Percentiles rank a stretch among this genome's conserved stretches.
Evolutionary conservation across 2,329 filamentous ascomycete species (phyloP).

Genomic region (Venturiaceae sp.): DNA sequence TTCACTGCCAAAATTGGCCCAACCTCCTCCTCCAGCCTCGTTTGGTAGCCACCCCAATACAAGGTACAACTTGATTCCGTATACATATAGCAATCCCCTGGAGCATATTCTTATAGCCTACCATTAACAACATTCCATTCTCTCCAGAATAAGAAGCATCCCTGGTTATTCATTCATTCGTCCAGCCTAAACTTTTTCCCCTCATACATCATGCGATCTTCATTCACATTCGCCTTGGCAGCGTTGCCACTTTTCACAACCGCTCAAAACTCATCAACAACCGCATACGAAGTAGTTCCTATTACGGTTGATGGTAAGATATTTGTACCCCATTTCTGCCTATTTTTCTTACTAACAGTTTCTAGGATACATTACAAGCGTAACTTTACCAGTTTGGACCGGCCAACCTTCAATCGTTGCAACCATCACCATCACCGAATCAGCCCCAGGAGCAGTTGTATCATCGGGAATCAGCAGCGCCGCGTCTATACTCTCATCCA

Average conservation of each 20-base stretch:
- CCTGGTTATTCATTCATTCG: neutral
- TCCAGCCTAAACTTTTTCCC: neutral
- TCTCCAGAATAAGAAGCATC: neutral
- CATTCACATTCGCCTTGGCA: neutral
- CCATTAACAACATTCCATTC: neutral
- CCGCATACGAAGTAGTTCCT: neutral
- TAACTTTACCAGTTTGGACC: slow-evolving; percentile 5
- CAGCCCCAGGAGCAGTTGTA: neutral
- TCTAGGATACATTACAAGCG: slow-evolving; percentile 1
- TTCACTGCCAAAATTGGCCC: neutral
- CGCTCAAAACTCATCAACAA: neutral
- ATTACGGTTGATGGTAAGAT: neutral
- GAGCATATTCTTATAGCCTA: neutral
- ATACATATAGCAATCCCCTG: neutral
- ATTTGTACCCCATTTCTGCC: neutral
- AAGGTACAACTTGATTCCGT: neutral
- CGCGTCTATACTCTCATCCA: neutral
- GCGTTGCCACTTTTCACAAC: neutral
- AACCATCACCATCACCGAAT: neutral
- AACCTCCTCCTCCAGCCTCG: neutral
- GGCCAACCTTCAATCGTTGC: neutral
- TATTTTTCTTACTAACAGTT: neutral
- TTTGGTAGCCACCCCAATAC: neutral
- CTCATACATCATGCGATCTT: neutral
- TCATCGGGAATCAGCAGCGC: neutral